These are phyloP conservation scores for Juncus effusus DNA, from an alignment of 176 grass and related monocot genomes.

Conservation along the genomic window DNA sequence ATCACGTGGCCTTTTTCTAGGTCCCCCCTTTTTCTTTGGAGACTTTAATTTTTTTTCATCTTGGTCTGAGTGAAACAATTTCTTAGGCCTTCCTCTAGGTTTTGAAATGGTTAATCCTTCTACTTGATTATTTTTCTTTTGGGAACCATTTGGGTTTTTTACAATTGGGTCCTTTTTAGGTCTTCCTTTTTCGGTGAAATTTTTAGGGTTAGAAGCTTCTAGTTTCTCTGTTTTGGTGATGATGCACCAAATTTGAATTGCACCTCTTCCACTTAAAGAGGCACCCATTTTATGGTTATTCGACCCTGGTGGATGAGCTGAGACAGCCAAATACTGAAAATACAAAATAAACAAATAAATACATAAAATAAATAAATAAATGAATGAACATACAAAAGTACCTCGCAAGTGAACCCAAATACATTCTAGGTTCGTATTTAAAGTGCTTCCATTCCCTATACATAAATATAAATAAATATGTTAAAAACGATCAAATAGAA, in stretches of 20 bases:
- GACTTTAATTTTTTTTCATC: constrained; percentile 19
- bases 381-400: constrained; percentile 8
- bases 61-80: constrained; percentile 24
- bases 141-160: neutral
- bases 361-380: constrained; percentile 18
- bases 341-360: constrained; percentile 23
- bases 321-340: constrained; percentile 81
- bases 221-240: constrained; percentile 48
- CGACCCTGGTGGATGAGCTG: constrained; percentile 84
- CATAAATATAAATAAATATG: neutral
- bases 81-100: constrained; percentile 65
- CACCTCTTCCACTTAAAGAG: constrained; percentile 73
- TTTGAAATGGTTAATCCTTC: constrained; percentile 5
- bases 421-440: constrained; percentile 72
- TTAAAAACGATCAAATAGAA: neutral
- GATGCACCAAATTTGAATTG: constrained; percentile 89
- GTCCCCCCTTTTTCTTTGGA: constrained; percentile 45
- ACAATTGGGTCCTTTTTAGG: constrained; percentile 16
- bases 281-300: constrained; percentile 85
- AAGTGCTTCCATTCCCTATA: constrained; percentile 82
- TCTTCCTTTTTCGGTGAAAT: constrained; percentile 14
- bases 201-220: constrained; percentile 14
- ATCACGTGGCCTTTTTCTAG: constrained; percentile 41
- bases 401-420: constrained; percentile 88
- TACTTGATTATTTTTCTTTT: no score